Conservation (phyloP, 495 filamentous ascomycete genomes). For the Poronia punctata region DNA sequence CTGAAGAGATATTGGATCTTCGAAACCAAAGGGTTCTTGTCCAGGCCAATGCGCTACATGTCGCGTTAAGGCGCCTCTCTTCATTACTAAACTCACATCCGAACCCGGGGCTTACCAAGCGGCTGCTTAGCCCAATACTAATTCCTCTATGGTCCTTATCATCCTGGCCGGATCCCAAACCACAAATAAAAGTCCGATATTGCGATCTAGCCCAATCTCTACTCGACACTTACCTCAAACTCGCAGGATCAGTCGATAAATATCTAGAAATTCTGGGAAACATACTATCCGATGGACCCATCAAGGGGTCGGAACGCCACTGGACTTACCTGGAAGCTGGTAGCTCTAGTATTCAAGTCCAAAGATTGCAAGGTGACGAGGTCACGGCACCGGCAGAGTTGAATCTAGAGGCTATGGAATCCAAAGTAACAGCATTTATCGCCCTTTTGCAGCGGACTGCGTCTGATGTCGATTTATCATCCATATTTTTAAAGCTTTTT, state of each 20-base stretch:
- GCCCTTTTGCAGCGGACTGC: constrained; percentile 44
- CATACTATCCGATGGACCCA: constrained; percentile 33
- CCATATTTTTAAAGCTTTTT: constrained; percentile 58
- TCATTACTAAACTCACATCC: constrained; percentile 59
- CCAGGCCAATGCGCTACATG: constrained; percentile 32
- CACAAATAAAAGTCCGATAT: constrained; percentile 23
- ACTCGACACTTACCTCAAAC: constrained; percentile 37
- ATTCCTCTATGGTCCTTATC: constrained; percentile 64
- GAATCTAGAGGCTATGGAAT: constrained; percentile 16
- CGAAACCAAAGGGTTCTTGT: constrained; percentile 36
- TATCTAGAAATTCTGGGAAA: constrained; percentile 34
- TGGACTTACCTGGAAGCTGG: constrained; percentile 30
- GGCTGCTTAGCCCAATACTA: constrained; percentile 56
- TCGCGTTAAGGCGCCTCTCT: constrained; percentile 50
- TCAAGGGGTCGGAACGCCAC: constrained; percentile 16
- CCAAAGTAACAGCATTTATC: constrained; percentile 45
- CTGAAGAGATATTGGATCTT: constrained; percentile 33
- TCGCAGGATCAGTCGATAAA: constrained; percentile 37
- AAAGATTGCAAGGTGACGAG: constrained; percentile 8
- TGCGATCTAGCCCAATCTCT: constrained; percentile 34
- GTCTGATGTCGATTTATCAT: constrained; percentile 52
- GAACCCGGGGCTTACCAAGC: constrained; percentile 65
- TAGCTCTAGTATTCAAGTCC: constrained; percentile 22
- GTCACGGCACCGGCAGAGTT: background rate
- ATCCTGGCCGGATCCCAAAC: constrained; percentile 37